Base-by-base conservation (phyloP, 805 yeast genomes). In the Groenewaldozyma salmanticensis region DNA sequence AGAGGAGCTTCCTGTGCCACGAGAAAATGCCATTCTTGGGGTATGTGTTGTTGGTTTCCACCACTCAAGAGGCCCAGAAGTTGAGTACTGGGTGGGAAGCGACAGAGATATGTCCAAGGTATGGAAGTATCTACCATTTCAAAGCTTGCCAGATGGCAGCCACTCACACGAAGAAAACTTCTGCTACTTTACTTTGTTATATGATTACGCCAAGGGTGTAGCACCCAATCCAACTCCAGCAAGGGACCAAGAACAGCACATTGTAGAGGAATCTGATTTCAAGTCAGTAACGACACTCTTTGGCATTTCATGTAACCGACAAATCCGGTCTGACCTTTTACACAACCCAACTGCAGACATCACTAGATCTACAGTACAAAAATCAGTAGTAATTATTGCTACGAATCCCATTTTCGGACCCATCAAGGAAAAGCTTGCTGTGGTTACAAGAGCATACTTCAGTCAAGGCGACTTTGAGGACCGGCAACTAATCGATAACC, bases 141-240 rank as follows among this genome's bases (percentile, higher is more conserved):
- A 88, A 57, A 94, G 96, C 1, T 65, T 92, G 18, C 97, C 98
- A 0, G 98, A 92, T 61, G 97, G 97, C 3, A 80, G 94, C 2
- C 98, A 92, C 59, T 70, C 88, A 18, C 90, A 79, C 56, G 94
- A 87, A 57, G 97, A 92, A 59, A 87, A 95, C 1, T 86, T 88
- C 55, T 80, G 95, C 19, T 85, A 85, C 56, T 90, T 90, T 62
- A 88, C 95, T 19, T 64, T 90, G 34, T 71, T 81, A 4, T 83
- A 77, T 55, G 86, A 86, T 57, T 76, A 75, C 39, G 61, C 65
- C 21, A 61, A 60, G 22, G 61, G 66, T 17, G 52, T 52, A 20
- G 66, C 75, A 9, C 72, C 78, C 16, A 77, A 57, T 19, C 53
- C 60, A 11, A 59, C 64, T 2, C 64, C 65, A 24, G 46, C 47